Percentiles rank a stretch among this genome's conserved stretches.
These are phyloP conservation scores for Eutypa lata DNA, from an alignment of 2,329 filamentous ascomycete genomes.

Conservation along the genomic window DNA sequence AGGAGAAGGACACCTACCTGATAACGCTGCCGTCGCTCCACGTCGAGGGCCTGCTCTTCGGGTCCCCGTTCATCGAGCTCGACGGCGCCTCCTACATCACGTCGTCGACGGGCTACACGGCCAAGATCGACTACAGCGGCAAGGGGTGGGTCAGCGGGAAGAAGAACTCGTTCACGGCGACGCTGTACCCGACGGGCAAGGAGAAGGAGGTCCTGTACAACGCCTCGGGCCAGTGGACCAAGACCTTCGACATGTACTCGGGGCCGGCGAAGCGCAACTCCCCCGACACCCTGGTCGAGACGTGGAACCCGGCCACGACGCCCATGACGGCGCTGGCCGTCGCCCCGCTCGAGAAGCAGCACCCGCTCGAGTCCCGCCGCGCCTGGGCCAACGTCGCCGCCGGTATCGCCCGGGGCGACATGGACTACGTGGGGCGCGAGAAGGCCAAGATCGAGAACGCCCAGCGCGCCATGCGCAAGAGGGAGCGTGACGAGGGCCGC, in stretches of 20 bases:
- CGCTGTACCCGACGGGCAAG: constrained; percentile 37
- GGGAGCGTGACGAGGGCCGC: constrained; percentile 52
- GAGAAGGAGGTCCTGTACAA: constrained; percentile 35
- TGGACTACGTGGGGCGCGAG: constrained; percentile 66
- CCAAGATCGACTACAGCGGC: constrained; percentile 45
- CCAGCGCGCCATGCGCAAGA: constrained; percentile 69
- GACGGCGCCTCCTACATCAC: constrained; percentile 42
- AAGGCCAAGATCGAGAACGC: constrained; percentile 81
- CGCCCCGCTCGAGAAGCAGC: constrained; percentile 63
- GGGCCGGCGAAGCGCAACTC: constrained; percentile 27
- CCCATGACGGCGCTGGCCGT: constrained; percentile 29
- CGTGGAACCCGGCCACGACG: constrained; percentile 36
- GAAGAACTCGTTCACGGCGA: constrained; percentile 45
- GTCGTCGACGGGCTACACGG: constrained; percentile 41
- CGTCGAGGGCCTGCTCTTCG: constrained; percentile 45
- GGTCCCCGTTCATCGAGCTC: constrained; percentile 47
- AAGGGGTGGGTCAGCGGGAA: constrained; percentile 42
- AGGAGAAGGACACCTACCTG: constrained; percentile 45
- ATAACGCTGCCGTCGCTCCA: constrained; percentile 47
- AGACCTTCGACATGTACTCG: constrained; percentile 34
- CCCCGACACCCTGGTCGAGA: constrained; percentile 28
- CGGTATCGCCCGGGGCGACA: constrained; percentile 70
- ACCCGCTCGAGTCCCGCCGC: constrained; percentile 73
- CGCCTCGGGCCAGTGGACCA: constrained; percentile 40
- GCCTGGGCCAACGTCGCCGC: constrained; percentile 78